These are phyloP conservation scores for Cutaneotrichosporon sp. DNA, from an alignment of 1,284 basidiomycete genomes.

Conservation along the genomic window DNA sequence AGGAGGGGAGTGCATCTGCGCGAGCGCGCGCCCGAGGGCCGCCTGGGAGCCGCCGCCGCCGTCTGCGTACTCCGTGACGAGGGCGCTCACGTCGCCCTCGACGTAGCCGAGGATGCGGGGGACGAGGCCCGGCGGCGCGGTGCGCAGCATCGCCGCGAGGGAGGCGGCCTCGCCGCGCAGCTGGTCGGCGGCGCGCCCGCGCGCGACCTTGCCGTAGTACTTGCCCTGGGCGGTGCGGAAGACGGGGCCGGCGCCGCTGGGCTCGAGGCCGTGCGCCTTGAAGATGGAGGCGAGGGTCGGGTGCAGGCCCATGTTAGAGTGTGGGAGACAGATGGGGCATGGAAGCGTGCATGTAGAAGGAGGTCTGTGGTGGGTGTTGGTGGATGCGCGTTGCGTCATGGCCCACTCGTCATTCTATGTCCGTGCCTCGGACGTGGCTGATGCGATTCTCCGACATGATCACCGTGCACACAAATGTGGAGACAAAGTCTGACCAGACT, in stretches of 20 bases:
- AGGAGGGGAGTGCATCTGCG: not conserved
- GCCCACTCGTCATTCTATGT: not conserved
- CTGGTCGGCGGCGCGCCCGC: slow-evolving; percentile 54
- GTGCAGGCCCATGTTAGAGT: slow-evolving; percentile 8
- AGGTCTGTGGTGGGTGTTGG: no score
- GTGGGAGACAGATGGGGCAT: not conserved
- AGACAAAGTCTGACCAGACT: no score
- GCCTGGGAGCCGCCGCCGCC: slow-evolving; percentile 3
- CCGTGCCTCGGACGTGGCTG: not conserved
- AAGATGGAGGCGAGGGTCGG: slow-evolving; percentile 27
- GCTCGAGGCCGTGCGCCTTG: slow-evolving; percentile 22
- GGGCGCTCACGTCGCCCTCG: slow-evolving; percentile 47
- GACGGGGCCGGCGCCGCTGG: slow-evolving; percentile 15
- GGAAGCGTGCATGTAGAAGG: not conserved
- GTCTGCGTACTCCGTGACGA: slow-evolving; percentile 61
- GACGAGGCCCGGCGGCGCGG: slow-evolving; percentile 64
- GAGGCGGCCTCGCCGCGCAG: slow-evolving; percentile 72
- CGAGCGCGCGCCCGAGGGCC: not conserved
- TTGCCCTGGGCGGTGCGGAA: slow-evolving; percentile 12
- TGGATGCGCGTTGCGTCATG: not conserved
- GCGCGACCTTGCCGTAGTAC: slow-evolving; percentile 35
- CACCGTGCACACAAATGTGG: no score
- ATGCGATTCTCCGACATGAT: no score
- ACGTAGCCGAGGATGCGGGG: slow-evolving; percentile 63
- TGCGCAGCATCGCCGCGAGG: slow-evolving; percentile 63